A percentile compares a stretch with the other conserved stretches of the same genome.
Evolutionary conservation across 768 basidiomycete species (phyloP).

Genomic region (Lentinula aciculospora): DNA sequence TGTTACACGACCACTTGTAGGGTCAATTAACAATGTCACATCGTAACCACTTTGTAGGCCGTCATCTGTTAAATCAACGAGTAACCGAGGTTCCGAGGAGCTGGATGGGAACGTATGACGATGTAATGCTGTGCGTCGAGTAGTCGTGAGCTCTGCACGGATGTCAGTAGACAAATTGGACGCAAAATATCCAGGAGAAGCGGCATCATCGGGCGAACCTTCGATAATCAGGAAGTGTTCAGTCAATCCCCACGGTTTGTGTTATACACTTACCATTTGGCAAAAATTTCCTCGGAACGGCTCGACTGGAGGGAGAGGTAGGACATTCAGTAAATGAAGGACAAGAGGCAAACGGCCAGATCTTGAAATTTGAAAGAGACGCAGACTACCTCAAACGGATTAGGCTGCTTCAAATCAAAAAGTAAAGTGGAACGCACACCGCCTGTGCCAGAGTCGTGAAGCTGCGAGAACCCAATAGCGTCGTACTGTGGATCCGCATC

Average conservation of each 20-base stretch:
- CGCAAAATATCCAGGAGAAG: conserved; percentile 63
- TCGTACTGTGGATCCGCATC: conserved; percentile 35
- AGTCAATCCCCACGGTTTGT: neutral
- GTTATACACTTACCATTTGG: conserved; percentile 35
- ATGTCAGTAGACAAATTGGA: conserved; percentile 56
- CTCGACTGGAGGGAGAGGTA: conserved; percentile 40
- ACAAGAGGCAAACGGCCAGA: conserved; percentile 50
- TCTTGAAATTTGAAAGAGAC: conserved; percentile 57
- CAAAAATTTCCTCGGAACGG: conserved; percentile 41
- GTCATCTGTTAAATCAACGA: conserved; percentile 60
- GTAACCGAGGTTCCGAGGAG: conserved; percentile 43
- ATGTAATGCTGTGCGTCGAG: conserved; percentile 54
- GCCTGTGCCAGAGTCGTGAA: conserved; percentile 53
- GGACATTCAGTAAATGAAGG: conserved; percentile 44
- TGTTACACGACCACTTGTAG: conserved; percentile 41
- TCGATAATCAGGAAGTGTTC: neutral
- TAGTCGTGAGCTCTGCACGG: conserved; percentile 55
- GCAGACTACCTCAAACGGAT: conserved; percentile 27
- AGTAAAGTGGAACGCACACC: neutral
- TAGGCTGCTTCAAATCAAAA: neutral
- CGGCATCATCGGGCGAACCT: conserved; percentile 57
- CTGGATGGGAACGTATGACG: conserved; percentile 50
- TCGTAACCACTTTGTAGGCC: conserved; percentile 46
- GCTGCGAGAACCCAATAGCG: conserved; percentile 55
- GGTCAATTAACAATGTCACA: conserved; percentile 43